A percentile compares a stretch with the other conserved stretches of the same genome.
Conservation (phyloP, 192 early-diverging fungal species). For the Backusella westeae region DNA sequence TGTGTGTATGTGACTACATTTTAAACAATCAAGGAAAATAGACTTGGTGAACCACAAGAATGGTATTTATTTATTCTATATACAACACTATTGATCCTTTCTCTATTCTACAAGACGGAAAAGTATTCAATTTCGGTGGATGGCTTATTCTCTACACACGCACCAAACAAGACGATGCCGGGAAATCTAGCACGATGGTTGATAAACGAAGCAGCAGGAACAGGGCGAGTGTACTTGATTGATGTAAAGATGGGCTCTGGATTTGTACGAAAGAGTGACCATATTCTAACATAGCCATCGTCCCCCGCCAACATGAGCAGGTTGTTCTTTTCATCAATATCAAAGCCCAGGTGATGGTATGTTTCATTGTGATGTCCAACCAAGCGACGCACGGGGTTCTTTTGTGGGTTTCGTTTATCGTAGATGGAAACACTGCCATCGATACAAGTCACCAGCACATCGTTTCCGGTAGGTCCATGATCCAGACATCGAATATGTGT, state of each 20-base stretch:
- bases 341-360: neutral
- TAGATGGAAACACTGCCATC: slow-evolving; percentile 2
- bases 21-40: too few species aligned
- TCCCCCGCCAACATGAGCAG: neutral
- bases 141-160: neutral
- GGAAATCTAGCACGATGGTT: neutral
- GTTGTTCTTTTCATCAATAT: neutral
- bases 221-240: neutral
- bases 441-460: neutral
- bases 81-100: neutral
- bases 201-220: neutral
- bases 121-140: neutral
- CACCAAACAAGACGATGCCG: neutral
- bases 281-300: neutral
- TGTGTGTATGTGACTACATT: too few species aligned
- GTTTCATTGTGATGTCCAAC: slow-evolving; percentile 1
- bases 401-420: neutral
- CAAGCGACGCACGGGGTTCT: neutral
- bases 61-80: neutral
- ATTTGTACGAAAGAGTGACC: neutral
- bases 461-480: neutral
- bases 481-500: neutral
- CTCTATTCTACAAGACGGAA: neutral
- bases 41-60: too few species aligned
- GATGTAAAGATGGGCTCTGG: neutral